Evolutionary conservation across 768 basidiomycete species (phyloP).

Genomic region (Suillus alpinus): DNA sequence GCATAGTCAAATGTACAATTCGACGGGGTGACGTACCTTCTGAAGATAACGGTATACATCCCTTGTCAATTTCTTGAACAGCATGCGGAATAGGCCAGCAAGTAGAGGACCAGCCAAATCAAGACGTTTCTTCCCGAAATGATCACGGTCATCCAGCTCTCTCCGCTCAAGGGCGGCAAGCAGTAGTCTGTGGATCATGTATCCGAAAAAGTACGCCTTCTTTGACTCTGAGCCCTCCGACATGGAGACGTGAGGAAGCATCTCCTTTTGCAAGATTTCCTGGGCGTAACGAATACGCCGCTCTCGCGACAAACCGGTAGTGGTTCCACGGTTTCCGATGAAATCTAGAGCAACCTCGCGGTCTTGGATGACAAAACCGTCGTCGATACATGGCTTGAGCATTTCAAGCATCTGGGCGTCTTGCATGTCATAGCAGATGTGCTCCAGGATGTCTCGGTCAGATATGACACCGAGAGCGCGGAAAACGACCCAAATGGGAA

Average conservation of each 20-base stretch:
- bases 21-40: conserved; percentile 57
- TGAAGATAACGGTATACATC: conserved; percentile 97
- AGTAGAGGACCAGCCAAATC: conserved; percentile 95
- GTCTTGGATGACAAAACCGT: conserved; percentile 97
- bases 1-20: not conserved
- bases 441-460: conserved; percentile 95
- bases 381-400: conserved; percentile 97
- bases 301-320: conserved; percentile 87
- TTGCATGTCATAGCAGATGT: conserved; percentile 97
- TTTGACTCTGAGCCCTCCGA: conserved; percentile 94
- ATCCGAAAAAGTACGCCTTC: conserved; percentile 99
- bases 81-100: conserved; percentile 96
- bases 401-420: conserved; percentile 96
- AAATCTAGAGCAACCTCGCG: conserved; percentile 97
- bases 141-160: conserved; percentile 98
- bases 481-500: conserved; percentile 99
- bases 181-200: conserved; percentile 96
- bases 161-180: conserved; percentile 91
- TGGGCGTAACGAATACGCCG: conserved; percentile 94
- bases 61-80: conserved; percentile 94
- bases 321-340: conserved; percentile 97
- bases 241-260: conserved; percentile 97
- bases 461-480: conserved; percentile 96
- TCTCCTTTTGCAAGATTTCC: conserved; percentile 98
- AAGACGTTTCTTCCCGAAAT: conserved; percentile 97